Percentiles rank a stretch among this genome's conserved stretches.
Evolutionary conservation across 2,329 filamentous ascomycete species (phyloP).

Genomic region (Pseudogymnoascus destructans): DNA sequence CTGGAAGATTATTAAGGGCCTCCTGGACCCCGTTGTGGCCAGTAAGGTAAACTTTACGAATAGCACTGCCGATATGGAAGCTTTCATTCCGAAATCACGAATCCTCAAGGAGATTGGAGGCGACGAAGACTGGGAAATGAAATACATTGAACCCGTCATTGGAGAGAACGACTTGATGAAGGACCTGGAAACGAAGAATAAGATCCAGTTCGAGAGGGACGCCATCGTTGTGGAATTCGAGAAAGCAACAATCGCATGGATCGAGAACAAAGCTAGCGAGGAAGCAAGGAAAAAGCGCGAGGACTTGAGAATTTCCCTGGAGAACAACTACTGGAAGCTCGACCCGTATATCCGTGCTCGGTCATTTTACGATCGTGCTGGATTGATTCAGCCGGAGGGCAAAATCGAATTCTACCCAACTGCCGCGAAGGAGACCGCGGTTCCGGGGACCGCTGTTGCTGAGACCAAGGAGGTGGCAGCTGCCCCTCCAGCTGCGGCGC

Average conservation of each 20-base stretch:
- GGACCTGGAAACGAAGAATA: constrained; percentile 47
- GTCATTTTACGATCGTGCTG: constrained; percentile 72
- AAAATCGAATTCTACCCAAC: constrained; percentile 56
- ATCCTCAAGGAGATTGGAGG: constrained; percentile 79
- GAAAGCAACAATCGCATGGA: constrained; percentile 62
- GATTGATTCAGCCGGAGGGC: constrained; percentile 55
- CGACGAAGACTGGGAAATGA: constrained; percentile 71
- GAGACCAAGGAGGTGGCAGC: constrained; percentile 10
- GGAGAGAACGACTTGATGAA: constrained; percentile 70
- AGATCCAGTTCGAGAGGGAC: constrained; percentile 49
- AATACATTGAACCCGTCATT: constrained; percentile 60
- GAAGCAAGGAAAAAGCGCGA: constrained; percentile 43
- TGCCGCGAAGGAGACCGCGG: constrained; percentile 11
- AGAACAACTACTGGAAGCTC: constrained; percentile 71
- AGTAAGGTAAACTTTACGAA: constrained; percentile 90
- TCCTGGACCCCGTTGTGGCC: constrained; percentile 94
- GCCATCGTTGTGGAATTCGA: constrained; percentile 62
- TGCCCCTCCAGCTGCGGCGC: constrained; percentile 12
- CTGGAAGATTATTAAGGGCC: constrained; percentile 89
- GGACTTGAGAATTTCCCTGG: constrained; percentile 48
- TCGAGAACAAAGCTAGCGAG: constrained; percentile 37
- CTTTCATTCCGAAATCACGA: constrained; percentile 56
- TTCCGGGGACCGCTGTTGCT: background rate
- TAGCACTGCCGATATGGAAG: constrained; percentile 61
- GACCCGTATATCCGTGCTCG: constrained; percentile 78